Evolutionary conservation across 1,139 yeast genomes (phyloP).

Genomic region (Groenewaldozyma auringiensis): DNA sequence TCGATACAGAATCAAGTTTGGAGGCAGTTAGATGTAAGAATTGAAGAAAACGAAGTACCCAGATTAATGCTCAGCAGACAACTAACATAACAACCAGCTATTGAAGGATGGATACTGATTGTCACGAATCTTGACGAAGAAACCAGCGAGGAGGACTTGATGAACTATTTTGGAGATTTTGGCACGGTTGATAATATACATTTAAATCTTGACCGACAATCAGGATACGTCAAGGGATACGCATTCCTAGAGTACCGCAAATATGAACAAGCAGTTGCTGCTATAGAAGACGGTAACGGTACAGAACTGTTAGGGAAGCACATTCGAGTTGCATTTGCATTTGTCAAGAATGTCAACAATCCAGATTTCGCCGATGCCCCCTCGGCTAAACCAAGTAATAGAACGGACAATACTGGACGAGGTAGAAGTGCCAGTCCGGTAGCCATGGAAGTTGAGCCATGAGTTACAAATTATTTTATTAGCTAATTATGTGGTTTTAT

Average conservation of each 20-base stretch:
- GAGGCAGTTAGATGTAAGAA: conserved; percentile 3
- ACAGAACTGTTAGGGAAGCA: conserved; percentile 30
- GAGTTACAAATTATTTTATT: no score
- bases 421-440: not conserved
- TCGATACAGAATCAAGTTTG: not conserved
- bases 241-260: conserved; percentile 35
- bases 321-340: conserved; percentile 35
- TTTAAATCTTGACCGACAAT: conserved; percentile 37
- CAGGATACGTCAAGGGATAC: conserved; percentile 41
- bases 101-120: conserved; percentile 41
- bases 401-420: not conserved
- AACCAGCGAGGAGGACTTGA: conserved; percentile 39
- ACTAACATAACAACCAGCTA: conserved; percentile 12
- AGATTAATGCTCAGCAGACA: not conserved
- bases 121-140: conserved; percentile 40
- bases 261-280: conserved; percentile 31
- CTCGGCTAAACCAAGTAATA: not conserved
- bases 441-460: not conserved
- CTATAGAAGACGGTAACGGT: conserved; percentile 30
- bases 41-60: not conserved
- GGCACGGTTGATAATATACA: conserved; percentile 36
- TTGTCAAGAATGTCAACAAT: conserved; percentile 23
- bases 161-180: conserved; percentile 37
- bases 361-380: not conserved
- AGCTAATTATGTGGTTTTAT: no score